These are phyloP conservation scores for Phaeosphaeriaceae sp. DNA, from an alignment of 2,329 filamentous ascomycete genomes.

Conservation along the genomic window DNA sequence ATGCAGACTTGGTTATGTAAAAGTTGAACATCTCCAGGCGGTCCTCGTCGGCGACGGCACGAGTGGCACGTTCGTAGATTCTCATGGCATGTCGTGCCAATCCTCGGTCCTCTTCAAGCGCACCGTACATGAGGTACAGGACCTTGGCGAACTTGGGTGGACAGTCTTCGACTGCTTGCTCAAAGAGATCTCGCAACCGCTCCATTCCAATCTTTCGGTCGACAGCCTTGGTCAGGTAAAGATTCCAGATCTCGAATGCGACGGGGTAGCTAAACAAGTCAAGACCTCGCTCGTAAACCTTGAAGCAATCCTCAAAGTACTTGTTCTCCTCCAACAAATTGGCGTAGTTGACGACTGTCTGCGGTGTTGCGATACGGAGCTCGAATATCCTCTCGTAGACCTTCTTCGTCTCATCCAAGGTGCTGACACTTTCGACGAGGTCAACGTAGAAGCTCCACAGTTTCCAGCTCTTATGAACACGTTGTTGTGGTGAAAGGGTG, in stretches of 20 bases:
- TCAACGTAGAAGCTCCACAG: conserved; percentile 99
- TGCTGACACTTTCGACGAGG: conserved; percentile 91
- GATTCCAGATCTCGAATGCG: conserved; percentile 97
- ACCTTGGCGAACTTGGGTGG: conserved; percentile 96
- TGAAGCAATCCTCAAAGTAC: conserved; percentile 98
- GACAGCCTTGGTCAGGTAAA: conserved; percentile 96
- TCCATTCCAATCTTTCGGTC: conserved; percentile 97
- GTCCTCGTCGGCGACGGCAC: conserved; percentile 93
- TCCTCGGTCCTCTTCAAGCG: conserved; percentile 93
- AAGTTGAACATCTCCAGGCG: conserved; percentile 98
- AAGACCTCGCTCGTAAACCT: conserved; percentile 91
- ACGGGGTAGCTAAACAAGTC: conserved; percentile 99
- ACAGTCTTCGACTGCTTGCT: conserved; percentile 94
- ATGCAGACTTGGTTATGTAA: conserved; percentile 98
- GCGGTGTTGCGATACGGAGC: conserved; percentile 94
- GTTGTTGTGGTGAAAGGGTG: conserved; percentile 88
- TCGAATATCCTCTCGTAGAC: conserved; percentile 98
- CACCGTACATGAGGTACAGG: conserved; percentile 97
- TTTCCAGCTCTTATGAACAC: conserved; percentile 99
- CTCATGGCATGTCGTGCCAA: conserved; percentile 97
- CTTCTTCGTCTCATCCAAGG: conserved; percentile 88
- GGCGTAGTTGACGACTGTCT: conserved; percentile 98
- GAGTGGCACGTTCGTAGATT: conserved; percentile 96
- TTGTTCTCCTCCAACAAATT: conserved; percentile 93
- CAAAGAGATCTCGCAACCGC: conserved; percentile 90